Evolutionary conservation across 805 yeast genomes (phyloP).

Genomic region (Candida michaelii): DNA sequence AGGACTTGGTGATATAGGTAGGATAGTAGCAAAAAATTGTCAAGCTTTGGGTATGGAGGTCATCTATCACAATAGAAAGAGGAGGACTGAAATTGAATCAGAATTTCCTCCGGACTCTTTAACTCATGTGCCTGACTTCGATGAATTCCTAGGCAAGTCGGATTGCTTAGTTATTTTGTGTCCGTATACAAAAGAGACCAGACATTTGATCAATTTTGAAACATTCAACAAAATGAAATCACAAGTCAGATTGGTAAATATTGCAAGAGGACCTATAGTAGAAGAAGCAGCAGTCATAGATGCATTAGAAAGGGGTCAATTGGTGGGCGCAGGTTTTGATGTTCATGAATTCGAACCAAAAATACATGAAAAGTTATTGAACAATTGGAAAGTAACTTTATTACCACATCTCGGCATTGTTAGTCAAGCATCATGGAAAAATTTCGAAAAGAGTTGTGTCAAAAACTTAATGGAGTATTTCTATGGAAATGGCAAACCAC

Average conservation of each 20-base stretch:
- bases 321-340: constrained; percentile 44
- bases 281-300: constrained; percentile 39
- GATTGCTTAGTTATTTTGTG: constrained; percentile 38
- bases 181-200: constrained; percentile 39
- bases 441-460: constrained; percentile 38
- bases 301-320: constrained; percentile 39
- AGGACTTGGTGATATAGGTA: constrained; percentile 51
- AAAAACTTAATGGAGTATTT: constrained; percentile 35
- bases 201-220: constrained; percentile 34
- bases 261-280: constrained; percentile 43
- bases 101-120: constrained; percentile 27
- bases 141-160: constrained; percentile 22
- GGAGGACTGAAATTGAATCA: constrained; percentile 27
- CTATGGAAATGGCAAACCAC: constrained; percentile 29
- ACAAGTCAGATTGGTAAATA: constrained; percentile 30
- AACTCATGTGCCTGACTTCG: constrained; percentile 21
- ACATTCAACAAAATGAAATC: constrained; percentile 26
- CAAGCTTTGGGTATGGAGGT: constrained; percentile 45
- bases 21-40: constrained; percentile 41
- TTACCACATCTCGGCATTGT: constrained; percentile 41
- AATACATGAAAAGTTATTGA: constrained; percentile 28
- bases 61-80: constrained; percentile 39
- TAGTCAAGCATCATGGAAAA: constrained; percentile 33
- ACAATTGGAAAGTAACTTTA: constrained; percentile 34
- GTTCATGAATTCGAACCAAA: constrained; percentile 45